Evolutionary conservation across 1,284 basidiomycete species (phyloP), one percentile per base, ranked within the genome.

Genomic region (Stygiomarasmius scandens): DNA sequence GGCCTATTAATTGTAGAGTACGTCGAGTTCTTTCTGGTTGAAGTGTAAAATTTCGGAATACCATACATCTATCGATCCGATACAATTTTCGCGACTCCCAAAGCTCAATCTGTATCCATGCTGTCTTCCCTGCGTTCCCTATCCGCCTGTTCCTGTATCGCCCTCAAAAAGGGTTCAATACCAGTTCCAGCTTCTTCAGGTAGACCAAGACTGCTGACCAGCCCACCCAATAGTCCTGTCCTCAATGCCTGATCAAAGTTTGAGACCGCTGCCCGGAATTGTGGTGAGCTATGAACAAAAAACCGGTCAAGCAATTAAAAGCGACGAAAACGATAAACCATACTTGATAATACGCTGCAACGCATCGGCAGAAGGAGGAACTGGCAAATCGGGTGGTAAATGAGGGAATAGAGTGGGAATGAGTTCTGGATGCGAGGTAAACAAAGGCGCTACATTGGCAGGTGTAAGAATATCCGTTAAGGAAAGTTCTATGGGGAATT

Each of bases 111-210:
- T 3, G 84, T 86, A 58, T 86, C 82, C 85, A 87, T 87, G 24
- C 72, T 72, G 64, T 83, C 79, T 14, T 74, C 66, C 14, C 68
- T 65, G 20, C 66, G 69, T 54, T 83, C 80, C 54, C 77, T 74
- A 59, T 81, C 74, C n/a, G 87, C 89, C 68, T 92, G 89, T 57
- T 89, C 87, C 59, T 82, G 83, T 23, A 93, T 79, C 4, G 90
- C 90, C 47, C 82, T 77, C 67, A 93, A 73, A 71, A 93, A 93
- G 2, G 88, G 82, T 49, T 77, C 82, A 5, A 92, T 77, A 3
- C 90, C 82, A 1, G 80, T 80, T 0, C 90, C 91, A 3, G 91
- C 91, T 62, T 90, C 89, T 66, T 87, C 88, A 0, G 90, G 90
- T 29, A 93, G 72, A 2, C 91, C 91, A 4, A 93, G 74, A n/a